These are phyloP conservation scores for Phaseolus lunatus DNA, from an alignment of 306 rosid genomes.

Conservation along the genomic window DNA sequence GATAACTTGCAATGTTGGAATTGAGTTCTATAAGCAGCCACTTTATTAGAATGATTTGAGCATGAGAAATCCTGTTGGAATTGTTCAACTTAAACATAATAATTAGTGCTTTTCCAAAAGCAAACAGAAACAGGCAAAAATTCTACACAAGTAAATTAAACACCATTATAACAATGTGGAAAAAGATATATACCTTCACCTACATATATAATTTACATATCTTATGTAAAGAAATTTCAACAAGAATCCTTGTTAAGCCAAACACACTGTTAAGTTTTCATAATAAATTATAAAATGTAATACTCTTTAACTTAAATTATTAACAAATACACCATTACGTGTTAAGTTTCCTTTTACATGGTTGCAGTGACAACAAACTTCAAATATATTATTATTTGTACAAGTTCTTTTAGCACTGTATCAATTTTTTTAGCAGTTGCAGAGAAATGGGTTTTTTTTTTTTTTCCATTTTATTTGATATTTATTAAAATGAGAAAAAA, in stretches of 20 bases:
- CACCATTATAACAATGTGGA: slow-evolving; percentile 43
- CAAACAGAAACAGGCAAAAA: slow-evolving; percentile 23
- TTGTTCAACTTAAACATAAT: slow-evolving; percentile 41
- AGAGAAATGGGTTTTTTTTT: too few species aligned
- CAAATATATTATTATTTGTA: too few species aligned
- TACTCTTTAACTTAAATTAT: background rate
- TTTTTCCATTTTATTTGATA: too few species aligned
- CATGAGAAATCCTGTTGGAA: slow-evolving; percentile 30
- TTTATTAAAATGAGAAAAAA: too few species aligned
- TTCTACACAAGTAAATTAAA: background rate
- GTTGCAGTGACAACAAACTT: too few species aligned
- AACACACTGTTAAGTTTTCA: background rate
- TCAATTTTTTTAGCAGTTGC: too few species aligned
- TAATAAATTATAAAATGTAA: background rate
- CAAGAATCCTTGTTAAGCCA: too few species aligned
- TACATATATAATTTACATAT: slow-evolving; percentile 14
- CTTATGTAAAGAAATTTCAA: background rate
- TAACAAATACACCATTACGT: background rate
- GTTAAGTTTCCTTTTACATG: background rate
- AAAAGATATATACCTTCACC: background rate
- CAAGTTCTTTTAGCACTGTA: too few species aligned
- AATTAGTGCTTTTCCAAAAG: slow-evolving; percentile 43
- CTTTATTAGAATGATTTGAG: slow-evolving; percentile 13
- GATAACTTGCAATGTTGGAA: background rate
- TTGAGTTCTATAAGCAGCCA: background rate